Evolutionary conservation across 2,329 filamentous ascomycete species (phyloP).

Genomic region (Colletotrichum sublineola): DNA sequence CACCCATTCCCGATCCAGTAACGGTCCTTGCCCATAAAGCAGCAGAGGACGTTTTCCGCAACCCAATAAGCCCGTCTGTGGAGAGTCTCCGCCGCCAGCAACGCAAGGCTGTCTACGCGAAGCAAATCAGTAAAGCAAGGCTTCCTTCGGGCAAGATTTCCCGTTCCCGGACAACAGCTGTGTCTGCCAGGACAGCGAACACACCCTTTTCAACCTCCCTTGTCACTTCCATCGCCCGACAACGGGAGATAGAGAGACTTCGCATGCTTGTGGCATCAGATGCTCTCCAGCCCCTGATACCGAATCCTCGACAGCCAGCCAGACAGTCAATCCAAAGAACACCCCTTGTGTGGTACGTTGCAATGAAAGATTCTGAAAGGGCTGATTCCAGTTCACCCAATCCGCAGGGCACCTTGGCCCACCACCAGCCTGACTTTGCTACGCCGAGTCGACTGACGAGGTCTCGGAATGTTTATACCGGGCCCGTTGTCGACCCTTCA

Average conservation of each 20-base stretch:
- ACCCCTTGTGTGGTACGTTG: slow-evolving; percentile 22
- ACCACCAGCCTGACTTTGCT: not conserved
- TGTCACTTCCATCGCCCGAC: not conserved
- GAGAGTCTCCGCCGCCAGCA: slow-evolving; percentile 52
- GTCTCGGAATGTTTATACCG: not conserved
- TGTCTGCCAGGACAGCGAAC: slow-evolving; percentile 1
- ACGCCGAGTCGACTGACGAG: not conserved
- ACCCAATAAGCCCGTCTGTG: slow-evolving; percentile 49
- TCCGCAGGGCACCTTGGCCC: not conserved
- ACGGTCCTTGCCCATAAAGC: slow-evolving; percentile 47
- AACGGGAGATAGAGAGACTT: slow-evolving; percentile 26
- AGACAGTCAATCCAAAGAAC: slow-evolving; percentile 25
- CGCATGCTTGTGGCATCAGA: slow-evolving; percentile 24
- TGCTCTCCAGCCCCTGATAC: slow-evolving; percentile 22
- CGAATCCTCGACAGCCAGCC: slow-evolving; percentile 1
- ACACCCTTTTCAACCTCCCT: not conserved
- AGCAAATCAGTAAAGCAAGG: slow-evolving; percentile 52
- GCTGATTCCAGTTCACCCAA: not conserved
- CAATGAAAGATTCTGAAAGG: slow-evolving; percentile 9
- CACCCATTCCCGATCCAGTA: slow-evolving; percentile 24
- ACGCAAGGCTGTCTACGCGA: slow-evolving; percentile 52
- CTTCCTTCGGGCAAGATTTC: slow-evolving; percentile 44
- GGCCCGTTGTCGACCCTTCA: slow-evolving; percentile 18
- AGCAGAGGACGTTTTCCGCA: slow-evolving; percentile 50
- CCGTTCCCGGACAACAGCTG: not conserved